These are phyloP conservation scores for Neospora caninum DNA, from an alignment of 169 alveolate species.

Conservation along the genomic window DNA sequence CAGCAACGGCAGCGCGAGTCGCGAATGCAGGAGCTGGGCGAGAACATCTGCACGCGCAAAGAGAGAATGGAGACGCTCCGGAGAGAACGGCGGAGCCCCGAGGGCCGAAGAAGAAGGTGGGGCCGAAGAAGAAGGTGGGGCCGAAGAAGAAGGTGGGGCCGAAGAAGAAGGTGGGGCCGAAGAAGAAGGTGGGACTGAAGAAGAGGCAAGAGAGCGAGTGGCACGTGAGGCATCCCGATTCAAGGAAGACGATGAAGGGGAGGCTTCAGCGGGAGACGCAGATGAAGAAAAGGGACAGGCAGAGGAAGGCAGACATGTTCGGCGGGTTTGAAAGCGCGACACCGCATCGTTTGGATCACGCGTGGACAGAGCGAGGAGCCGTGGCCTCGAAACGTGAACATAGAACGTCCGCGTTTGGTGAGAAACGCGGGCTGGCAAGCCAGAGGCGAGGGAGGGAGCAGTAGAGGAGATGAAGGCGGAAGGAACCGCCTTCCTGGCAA, in stretches of 20 bases:
- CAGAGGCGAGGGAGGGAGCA: no score
- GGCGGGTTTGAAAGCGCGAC: not conserved
- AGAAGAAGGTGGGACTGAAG: not conserved
- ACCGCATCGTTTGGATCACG: not conserved
- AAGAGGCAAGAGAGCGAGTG: no score
- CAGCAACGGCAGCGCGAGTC: slow-evolving; percentile 78
- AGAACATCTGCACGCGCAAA: slow-evolving; percentile 66
- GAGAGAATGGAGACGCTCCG: not conserved
- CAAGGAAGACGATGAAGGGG: no score
- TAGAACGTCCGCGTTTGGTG: no score
- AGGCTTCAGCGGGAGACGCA: not conserved
- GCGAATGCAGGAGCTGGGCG: slow-evolving; percentile 71
- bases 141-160: not conserved
- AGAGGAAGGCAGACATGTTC: not conserved
- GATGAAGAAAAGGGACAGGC: not conserved
- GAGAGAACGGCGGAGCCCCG: not conserved
- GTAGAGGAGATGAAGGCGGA: no score
- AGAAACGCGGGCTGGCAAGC: no score
- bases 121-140: not conserved
- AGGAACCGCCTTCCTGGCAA: no score
- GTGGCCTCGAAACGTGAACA: no score
- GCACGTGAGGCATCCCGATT: no score
- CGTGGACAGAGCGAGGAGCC: not conserved
- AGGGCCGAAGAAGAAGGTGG: not conserved
- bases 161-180: not conserved